Percentiles rank a stretch among this genome's conserved stretches.
Evolutionary conservation across 2,329 filamentous ascomycete genomes (phyloP).

Genomic region (Cytospora paraplurivora): DNA sequence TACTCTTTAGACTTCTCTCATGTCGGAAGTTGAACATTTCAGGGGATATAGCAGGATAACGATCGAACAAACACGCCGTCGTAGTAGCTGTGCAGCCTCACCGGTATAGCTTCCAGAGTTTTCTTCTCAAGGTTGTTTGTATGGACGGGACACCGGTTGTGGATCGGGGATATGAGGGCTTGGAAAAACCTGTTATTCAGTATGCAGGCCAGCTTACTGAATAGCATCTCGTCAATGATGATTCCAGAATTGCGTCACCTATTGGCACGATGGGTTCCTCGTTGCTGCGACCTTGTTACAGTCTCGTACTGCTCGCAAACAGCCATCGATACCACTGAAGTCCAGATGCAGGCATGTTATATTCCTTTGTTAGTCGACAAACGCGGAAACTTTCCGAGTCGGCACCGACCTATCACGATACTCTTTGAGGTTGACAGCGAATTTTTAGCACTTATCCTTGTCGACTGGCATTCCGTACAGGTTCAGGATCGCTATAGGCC

Average conservation of each 20-base stretch:
- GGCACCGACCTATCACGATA: background rate
- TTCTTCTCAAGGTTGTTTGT: background rate
- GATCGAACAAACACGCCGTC: too few species aligned
- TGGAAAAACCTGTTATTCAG: background rate
- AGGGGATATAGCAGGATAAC: too few species aligned
- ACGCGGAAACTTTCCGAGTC: background rate
- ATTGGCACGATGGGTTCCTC: background rate
- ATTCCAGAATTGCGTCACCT: background rate
- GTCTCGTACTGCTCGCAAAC: background rate
- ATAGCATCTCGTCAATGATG: background rate
- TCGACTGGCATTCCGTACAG: background rate
- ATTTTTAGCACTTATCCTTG: background rate
- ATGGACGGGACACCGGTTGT: background rate
- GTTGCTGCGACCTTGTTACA: background rate
- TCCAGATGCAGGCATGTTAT: background rate
- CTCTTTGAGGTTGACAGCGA: background rate
- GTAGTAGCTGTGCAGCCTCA: background rate
- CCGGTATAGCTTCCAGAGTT: background rate
- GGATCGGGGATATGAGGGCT: background rate
- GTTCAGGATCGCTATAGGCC: slow-evolving; percentile 9
- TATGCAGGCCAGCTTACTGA: background rate
- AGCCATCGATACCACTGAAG: background rate
- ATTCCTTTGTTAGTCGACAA: background rate
- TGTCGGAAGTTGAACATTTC: too few species aligned
- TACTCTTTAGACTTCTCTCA: too few species aligned